Conservation (phyloP, 2,329 filamentous ascomycete genomes). For the Calycina marina region DNA sequence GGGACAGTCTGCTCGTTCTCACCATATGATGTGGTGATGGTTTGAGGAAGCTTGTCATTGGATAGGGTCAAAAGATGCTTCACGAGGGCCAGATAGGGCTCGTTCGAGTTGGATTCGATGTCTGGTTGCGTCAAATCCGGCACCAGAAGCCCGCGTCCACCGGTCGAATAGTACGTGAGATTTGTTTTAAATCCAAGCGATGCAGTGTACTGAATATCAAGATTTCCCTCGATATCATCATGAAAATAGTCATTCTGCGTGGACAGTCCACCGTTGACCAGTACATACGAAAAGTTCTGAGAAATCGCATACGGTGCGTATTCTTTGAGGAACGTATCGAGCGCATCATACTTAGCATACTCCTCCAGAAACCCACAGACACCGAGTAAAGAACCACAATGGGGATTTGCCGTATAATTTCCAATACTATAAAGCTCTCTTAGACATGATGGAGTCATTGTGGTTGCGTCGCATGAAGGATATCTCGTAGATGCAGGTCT, state of each 20-base stretch:
- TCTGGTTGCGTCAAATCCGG: slow-evolving; percentile 26
- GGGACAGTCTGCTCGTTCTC: slow-evolving; percentile 44
- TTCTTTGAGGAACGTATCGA: slow-evolving; percentile 29
- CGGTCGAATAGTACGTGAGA: slow-evolving; percentile 37
- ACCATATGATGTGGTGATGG: slow-evolving; percentile 42
- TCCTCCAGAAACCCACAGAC: slow-evolving; percentile 38
- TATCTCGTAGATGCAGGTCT: not conserved
- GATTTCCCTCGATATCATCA: slow-evolving; percentile 10
- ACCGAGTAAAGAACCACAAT: slow-evolving; percentile 31
- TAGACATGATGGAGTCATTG: slow-evolving; percentile 32
- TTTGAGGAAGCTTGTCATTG: slow-evolving; percentile 32
- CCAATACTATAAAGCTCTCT: slow-evolving; percentile 34
- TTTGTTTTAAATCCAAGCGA: slow-evolving; percentile 37
- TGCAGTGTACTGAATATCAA: slow-evolving; percentile 39
- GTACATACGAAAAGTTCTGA: slow-evolving; percentile 29
- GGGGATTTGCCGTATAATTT: slow-evolving; percentile 29
- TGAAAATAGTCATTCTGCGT: slow-evolving; percentile 25
- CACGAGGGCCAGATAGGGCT: slow-evolving; percentile 43
- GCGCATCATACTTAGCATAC: slow-evolving; percentile 32
- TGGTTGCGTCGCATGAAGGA: not conserved
- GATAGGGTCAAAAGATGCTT: slow-evolving; percentile 32
- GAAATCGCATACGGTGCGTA: slow-evolving; percentile 26
- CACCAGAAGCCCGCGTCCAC: slow-evolving; percentile 35
- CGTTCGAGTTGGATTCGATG: slow-evolving; percentile 28
- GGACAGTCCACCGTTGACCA: slow-evolving; percentile 25